Conservation (phyloP, 257 asterid species). For the Agastache rugosa region DNA sequence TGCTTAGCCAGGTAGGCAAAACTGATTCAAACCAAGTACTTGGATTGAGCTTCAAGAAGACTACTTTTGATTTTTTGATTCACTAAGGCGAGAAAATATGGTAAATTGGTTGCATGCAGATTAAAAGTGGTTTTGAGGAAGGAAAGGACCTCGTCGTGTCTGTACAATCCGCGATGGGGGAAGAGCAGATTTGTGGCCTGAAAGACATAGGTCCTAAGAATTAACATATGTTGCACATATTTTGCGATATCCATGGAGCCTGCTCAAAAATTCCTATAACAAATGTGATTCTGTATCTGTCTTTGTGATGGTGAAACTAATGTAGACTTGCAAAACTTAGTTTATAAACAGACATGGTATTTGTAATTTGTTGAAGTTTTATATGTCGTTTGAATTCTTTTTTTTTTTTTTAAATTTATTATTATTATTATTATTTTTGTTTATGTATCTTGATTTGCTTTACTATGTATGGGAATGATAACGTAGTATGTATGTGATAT, state of each 20-base stretch:
- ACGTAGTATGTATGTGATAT: too few relatives aligned
- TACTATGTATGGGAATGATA: too few relatives aligned
- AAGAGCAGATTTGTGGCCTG: slow-evolving; percentile 75
- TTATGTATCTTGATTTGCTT: too few relatives aligned
- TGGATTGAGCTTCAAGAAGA: neutral
- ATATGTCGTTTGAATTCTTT: too few relatives aligned
- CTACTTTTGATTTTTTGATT: neutral
- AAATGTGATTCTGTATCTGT: slow-evolving; percentile 8
- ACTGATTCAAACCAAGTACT: neutral
- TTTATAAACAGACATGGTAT: neutral
- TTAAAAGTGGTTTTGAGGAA: slow-evolving; percentile 65
- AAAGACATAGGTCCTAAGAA: slow-evolving; percentile 71
- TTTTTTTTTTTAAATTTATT: too few relatives aligned
- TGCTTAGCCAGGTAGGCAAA: slow-evolving; percentile 59
- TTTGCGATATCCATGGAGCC: slow-evolving; percentile 18
- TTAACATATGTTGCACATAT: slow-evolving; percentile 19
- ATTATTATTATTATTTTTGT: too few relatives aligned
- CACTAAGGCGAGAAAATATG: too few relatives aligned
- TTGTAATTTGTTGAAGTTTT: neutral
- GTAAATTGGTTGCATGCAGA: too few relatives aligned
- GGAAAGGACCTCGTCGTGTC: slow-evolving; percentile 76
- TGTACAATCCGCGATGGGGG: slow-evolving; percentile 79
- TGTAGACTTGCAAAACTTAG: neutral
- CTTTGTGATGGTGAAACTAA: slow-evolving; percentile 27
- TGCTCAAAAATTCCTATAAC: slow-evolving; percentile 11